Conservation (phyloP, 2,329 filamentous ascomycete genomes). For the Colletotrichum kahawae region DNA sequence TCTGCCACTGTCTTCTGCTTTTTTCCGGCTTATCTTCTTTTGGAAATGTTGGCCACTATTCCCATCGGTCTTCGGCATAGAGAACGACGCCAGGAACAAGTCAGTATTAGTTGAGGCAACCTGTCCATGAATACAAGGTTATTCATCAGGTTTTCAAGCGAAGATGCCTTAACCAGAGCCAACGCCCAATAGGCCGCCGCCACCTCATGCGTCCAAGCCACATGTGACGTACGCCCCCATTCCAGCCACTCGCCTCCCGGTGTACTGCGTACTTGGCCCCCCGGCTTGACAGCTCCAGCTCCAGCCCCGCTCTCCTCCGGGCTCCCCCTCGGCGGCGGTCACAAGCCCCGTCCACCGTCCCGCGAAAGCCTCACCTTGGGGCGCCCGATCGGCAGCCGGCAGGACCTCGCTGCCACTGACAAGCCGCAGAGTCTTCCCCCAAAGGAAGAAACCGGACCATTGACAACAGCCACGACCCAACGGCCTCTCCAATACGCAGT, state of each 20-base stretch:
- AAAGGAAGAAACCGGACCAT: background rate
- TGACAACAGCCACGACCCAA: background rate
- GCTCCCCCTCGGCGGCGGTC: slow-evolving; percentile 15
- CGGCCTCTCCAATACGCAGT: background rate
- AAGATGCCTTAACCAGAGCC: background rate
- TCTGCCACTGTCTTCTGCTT: background rate
- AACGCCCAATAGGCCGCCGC: background rate
- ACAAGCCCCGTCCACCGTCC: background rate
- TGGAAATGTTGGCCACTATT: background rate
- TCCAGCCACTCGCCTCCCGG: slow-evolving; percentile 10
- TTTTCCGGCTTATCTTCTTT: background rate
- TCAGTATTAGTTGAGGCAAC: background rate
- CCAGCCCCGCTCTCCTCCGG: background rate
- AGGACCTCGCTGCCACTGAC: background rate
- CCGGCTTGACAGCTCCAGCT: background rate
- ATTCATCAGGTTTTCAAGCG: background rate
- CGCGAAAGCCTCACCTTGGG: slow-evolving; percentile 6
- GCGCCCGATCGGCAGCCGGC: slow-evolving; percentile 15
- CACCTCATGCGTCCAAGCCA: slow-evolving; percentile 1
- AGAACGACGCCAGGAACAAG: background rate
- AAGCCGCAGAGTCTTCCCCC: background rate
- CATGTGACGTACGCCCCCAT: slow-evolving; percentile 14
- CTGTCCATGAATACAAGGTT: background rate
- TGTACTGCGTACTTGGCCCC: background rate
- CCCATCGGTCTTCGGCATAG: background rate